These are phyloP conservation scores for Lachancea thermotolerans DNA, from an alignment of 805 yeast genomes.

Conservation along the genomic window DNA sequence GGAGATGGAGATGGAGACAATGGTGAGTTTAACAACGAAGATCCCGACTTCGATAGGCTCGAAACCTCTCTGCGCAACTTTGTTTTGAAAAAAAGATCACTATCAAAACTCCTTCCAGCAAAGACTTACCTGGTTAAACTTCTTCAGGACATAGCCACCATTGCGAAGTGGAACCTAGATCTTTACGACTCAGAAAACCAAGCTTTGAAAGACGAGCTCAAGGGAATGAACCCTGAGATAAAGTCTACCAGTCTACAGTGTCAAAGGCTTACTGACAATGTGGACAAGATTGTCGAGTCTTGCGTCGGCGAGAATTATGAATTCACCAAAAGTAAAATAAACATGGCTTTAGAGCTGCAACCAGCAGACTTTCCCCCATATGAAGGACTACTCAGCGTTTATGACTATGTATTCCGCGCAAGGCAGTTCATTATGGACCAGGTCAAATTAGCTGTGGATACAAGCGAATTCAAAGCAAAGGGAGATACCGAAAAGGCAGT, in stretches of 20 bases:
- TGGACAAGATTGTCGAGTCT: conserved; percentile 58
- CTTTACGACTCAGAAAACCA: conserved; percentile 45
- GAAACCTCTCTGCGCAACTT: conserved; percentile 83
- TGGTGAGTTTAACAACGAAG: conserved; percentile 30
- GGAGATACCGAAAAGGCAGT: conserved; percentile 53
- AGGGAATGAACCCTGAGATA: conserved; percentile 56
- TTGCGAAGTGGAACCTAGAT: conserved; percentile 59
- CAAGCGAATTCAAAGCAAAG: conserved; percentile 67
- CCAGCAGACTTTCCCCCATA: conserved; percentile 38
- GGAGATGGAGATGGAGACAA: conserved; percentile 27
- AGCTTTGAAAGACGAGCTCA: conserved; percentile 42
- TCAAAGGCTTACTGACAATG: conserved; percentile 46
- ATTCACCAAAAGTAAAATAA: conserved; percentile 48
- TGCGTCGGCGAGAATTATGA: conserved; percentile 54
- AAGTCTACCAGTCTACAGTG: conserved; percentile 48
- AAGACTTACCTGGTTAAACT: conserved; percentile 75
- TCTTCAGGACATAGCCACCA: conserved; percentile 52
- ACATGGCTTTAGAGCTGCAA: conserved; percentile 40
- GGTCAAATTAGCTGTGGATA: conserved; percentile 55
- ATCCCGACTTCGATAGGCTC: conserved; percentile 72
- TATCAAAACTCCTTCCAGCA: conserved; percentile 88
- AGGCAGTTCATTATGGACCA: conserved; percentile 60
- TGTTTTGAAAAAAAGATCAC: conserved; percentile 79
- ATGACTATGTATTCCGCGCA: conserved; percentile 63
- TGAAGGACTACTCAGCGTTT: conserved; percentile 55